Evolutionary conservation across 2,329 filamentous ascomycete species (phyloP).

Genomic region (Arachnomyces sp.): DNA sequence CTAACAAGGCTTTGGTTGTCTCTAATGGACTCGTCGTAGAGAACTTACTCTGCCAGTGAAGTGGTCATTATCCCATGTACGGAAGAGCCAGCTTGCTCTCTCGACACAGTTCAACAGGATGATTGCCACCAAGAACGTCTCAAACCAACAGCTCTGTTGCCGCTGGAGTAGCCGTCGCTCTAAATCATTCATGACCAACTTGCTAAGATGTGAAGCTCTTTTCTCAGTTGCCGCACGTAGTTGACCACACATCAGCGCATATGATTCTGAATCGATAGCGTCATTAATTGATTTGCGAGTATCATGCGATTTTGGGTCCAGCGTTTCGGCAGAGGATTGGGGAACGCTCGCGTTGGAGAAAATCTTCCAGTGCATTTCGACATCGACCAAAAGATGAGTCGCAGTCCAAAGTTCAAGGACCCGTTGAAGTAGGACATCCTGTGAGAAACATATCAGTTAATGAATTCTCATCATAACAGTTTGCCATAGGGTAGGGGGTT

Average conservation of each 20-base stretch:
- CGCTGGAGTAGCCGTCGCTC: constrained; percentile 54
- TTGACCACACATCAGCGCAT: constrained; percentile 46
- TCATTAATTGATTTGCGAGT: constrained; percentile 34
- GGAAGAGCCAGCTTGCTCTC: constrained; percentile 53
- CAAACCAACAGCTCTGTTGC: constrained; percentile 49
- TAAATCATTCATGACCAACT: constrained; percentile 51
- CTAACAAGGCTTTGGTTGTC: not conserved
- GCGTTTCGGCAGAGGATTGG: constrained; percentile 28
- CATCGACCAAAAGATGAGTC: constrained; percentile 48
- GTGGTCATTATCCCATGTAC: constrained; percentile 42
- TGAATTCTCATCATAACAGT: not conserved
- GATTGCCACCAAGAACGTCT: constrained; percentile 54
- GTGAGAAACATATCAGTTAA: constrained; percentile 5
- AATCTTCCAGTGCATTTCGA: constrained; percentile 41
- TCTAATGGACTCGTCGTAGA: not conserved
- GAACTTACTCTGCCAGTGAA: constrained; percentile 28
- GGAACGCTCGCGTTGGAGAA: constrained; percentile 40
- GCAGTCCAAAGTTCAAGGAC: constrained; percentile 51
- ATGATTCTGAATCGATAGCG: constrained; percentile 36
- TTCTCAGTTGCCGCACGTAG: constrained; percentile 50
- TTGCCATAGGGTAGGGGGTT: constrained; percentile 1
- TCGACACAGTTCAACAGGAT: constrained; percentile 54
- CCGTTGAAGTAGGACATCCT: constrained; percentile 43
- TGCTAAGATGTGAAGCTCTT: constrained; percentile 45
- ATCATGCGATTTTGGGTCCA: constrained; percentile 32